phyloP scores from a whole-genome alignment of 2,329 filamentous ascomycete genomes.

The Diplodia sapinea region DNA sequence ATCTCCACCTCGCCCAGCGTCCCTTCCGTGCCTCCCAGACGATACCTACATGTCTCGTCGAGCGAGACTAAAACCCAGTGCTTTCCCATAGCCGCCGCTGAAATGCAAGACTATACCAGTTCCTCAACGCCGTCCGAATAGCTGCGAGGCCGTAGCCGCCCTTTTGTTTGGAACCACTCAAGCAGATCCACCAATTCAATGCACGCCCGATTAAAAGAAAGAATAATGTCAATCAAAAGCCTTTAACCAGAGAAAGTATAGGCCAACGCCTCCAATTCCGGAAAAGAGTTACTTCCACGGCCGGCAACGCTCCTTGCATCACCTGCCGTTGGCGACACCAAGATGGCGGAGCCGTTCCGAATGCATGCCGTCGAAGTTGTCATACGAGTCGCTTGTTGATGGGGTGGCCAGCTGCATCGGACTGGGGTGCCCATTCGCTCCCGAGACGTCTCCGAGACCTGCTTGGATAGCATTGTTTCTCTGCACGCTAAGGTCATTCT shows the following conservation, averaged over 20 bases:
- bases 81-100: constrained; percentile 22
- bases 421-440: constrained; percentile 38
- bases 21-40: neutral
- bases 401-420: constrained; percentile 55
- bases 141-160: constrained; percentile 17
- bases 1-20: neutral
- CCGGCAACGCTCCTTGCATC: neutral
- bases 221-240: neutral
- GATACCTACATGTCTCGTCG: neutral
- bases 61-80: neutral
- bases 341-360: constrained; percentile 43
- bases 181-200: constrained; percentile 13
- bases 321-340: constrained; percentile 26
- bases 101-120: constrained; percentile 18
- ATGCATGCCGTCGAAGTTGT: constrained; percentile 44
- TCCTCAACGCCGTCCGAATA: constrained; percentile 22
- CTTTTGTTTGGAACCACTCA: constrained; percentile 13
- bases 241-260: neutral
- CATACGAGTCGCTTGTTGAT: constrained; percentile 44
- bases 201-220: constrained; percentile 21
- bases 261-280: constrained; percentile 1
- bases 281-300: neutral
- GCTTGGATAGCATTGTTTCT: constrained; percentile 16
- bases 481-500: constrained; percentile 12
- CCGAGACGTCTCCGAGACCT: constrained; percentile 23